Conservation (phyloP, 352 stramenopile species). For the Halophytophthora polymorphica region DNA sequence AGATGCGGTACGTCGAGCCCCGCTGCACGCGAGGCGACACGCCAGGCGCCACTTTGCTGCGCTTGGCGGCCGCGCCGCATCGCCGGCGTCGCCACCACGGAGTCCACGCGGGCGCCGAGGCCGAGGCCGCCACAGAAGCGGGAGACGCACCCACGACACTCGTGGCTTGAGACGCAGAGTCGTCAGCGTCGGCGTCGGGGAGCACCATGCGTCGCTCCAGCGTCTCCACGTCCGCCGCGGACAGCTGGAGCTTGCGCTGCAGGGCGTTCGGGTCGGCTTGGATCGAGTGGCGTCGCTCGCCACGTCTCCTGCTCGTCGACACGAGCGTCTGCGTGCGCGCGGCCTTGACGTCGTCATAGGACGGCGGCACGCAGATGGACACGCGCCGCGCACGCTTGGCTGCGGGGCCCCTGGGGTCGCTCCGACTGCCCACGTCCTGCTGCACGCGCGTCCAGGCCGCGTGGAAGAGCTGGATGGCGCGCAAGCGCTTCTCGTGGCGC, state of each 20-base stretch:
- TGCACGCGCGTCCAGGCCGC: conserved; percentile 20
- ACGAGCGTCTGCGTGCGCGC: conserved; percentile 2
- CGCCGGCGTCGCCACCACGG: conserved; percentile 9
- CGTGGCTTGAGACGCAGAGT: conserved; percentile 3
- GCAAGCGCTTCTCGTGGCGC: conserved; percentile 38
- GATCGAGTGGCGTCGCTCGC: conserved; percentile 33
- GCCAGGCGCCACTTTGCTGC: conserved; percentile 16
- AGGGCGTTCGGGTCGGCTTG: conserved; percentile 23
- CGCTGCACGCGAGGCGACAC: neutral
- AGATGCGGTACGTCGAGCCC: conserved; percentile 20
- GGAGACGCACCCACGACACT: conserved; percentile 4
- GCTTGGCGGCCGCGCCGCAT: neutral
- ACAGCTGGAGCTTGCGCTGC: conserved; percentile 18
- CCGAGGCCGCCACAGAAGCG: neutral
- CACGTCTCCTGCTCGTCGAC: neutral
- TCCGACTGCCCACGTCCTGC: conserved; percentile 10
- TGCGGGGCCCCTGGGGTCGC: neutral
- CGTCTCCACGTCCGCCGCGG: conserved; percentile 18
- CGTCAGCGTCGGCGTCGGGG: neutral
- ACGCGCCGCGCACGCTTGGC: conserved; percentile 15
- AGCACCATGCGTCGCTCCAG: conserved; percentile 21
- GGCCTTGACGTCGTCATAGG: conserved; percentile 14
- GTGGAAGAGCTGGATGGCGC: conserved; percentile 35
- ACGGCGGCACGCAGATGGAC: conserved; percentile 28
- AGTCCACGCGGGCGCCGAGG: neutral